Percentiles rank a stretch among this genome's conserved stretches.
These are phyloP conservation scores for Mucor saturninus DNA, from an alignment of 371 early-diverging fungal genomes.

Conservation along the genomic window DNA sequence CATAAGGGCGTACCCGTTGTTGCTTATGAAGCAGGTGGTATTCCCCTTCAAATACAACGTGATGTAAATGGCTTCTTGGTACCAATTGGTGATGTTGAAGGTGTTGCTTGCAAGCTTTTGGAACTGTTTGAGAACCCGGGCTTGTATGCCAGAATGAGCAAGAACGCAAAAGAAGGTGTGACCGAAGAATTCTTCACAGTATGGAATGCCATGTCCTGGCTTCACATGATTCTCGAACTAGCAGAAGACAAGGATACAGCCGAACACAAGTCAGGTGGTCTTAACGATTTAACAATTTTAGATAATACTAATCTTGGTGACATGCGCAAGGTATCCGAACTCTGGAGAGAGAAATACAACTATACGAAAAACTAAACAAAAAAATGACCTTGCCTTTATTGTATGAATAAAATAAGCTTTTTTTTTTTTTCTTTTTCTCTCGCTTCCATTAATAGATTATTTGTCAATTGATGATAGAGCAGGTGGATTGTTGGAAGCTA, in stretches of 20 bases:
- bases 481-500: constrained; percentile 7
- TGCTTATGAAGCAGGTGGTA: constrained; percentile 77
- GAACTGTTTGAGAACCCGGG: constrained; percentile 55
- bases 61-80: constrained; percentile 72
- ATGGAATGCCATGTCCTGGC: constrained; percentile 71
- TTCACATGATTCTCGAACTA: constrained; percentile 63
- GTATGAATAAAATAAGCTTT: background rate
- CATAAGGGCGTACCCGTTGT: constrained; percentile 73
- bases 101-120: constrained; percentile 64
- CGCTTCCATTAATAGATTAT: background rate
- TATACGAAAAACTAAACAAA: constrained; percentile 12
- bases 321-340: constrained; percentile 33
- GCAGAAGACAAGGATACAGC: constrained; percentile 40
- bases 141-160: constrained; percentile 49
- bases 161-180: constrained; percentile 47
- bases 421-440: too few relatives aligned
- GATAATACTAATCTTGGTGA: constrained; percentile 37
- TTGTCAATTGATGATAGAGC: background rate
- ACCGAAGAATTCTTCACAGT: constrained; percentile 76
- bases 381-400: background rate
- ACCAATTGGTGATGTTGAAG: constrained; percentile 63
- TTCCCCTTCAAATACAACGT: constrained; percentile 79
- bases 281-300: constrained; percentile 4
- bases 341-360: constrained; percentile 45
- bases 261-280: constrained; percentile 13